Base-by-base conservation (phyloP, 2,329 filamentous ascomycete genomes). In the Orbilia ellipsospora region DNA sequence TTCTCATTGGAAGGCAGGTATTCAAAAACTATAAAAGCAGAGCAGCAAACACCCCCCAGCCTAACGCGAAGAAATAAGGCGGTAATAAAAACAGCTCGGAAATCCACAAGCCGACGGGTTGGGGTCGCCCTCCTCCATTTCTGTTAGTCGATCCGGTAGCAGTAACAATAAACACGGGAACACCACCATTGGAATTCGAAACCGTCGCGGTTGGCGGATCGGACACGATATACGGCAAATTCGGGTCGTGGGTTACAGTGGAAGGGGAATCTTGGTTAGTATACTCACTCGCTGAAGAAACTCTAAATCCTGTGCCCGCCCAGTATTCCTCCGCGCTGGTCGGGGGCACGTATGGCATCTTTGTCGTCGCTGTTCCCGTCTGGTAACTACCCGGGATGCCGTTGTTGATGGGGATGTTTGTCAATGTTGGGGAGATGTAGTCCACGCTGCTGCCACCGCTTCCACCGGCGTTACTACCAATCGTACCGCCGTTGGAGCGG, bases 381-480 rank as follows among this genome's bases (percentile, higher is more conserved):
- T 95, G 92, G 76, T 89, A 87, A 92, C 92, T 97, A 73, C 92
- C 92, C 48, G 94, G 93, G 73, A 96, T 88, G 77, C 87, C 87
- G 69, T 83, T 80, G 18, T 80, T 79, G 48, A 81, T 81, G 70
- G 81, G 81, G 78, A 81, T 80, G 80, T 82, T 77, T 80, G 85
- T 80, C 77, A 84, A 81, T 51, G 85, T 83, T 83, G 52, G 84
- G 86, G 73, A 85, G 85, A 18, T 85, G 84, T 78, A 83, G 84
- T 84, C 86, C 73, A 88, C 87, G 78, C 86, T 89, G 65, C 83
- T 83, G 78, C 86, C 89, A 69, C 91, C 88, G 72, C 90, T 83
- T 2, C 88, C 91, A 82, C 93, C 55, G 51, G 60, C 73, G 44
- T 54, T 54, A 55, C 64, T 51, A 44, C 66, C 92, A 82, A 98